These are phyloP conservation scores for Epichloe scottii DNA, from an alignment of 2,329 filamentous ascomycete species.

Conservation along the genomic window DNA sequence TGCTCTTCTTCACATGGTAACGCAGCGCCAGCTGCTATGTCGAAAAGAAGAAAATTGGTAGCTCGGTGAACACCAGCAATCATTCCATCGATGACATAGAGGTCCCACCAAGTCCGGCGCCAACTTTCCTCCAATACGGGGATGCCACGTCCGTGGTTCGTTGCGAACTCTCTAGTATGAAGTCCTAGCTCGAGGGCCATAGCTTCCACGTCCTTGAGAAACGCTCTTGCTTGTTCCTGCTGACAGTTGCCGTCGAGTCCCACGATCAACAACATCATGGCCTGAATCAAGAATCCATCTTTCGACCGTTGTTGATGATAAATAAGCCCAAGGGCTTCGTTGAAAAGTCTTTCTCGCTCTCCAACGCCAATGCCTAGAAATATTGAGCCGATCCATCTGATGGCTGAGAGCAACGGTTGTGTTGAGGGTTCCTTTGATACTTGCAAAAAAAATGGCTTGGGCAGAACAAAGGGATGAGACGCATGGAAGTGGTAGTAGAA, in stretches of 20 bases:
- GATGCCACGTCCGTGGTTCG: conserved; percentile 48
- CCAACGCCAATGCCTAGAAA: conserved; percentile 36
- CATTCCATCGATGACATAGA: conserved; percentile 72
- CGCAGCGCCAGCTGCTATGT: conserved; percentile 53
- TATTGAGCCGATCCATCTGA: conserved; percentile 44
- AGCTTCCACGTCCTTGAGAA: conserved; percentile 55
- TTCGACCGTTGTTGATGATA: conserved; percentile 33
- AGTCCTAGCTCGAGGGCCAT: conserved; percentile 67
- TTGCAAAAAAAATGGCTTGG: conserved; percentile 36
- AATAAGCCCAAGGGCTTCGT: conserved; percentile 42
- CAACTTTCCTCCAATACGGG: conserved; percentile 68
- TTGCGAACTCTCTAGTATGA: conserved; percentile 56
- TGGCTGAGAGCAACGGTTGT: conserved; percentile 38
- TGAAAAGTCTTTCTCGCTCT: conserved; percentile 34
- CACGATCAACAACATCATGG: conserved; percentile 64
- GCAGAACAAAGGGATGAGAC: conserved; percentile 45
- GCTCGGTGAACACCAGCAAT: conserved; percentile 66
- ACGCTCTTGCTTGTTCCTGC: conserved; percentile 52
- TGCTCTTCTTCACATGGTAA: conserved; percentile 77
- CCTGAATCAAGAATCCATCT: conserved; percentile 59
- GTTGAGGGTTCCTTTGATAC: conserved; percentile 35
- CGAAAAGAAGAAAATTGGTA: conserved; percentile 57
- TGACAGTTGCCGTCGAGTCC: conserved; percentile 66
- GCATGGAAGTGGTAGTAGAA: conserved; percentile 47
- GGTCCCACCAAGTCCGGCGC: conserved; percentile 83